Evolutionary conservation across 805 yeast species (phyloP).

Genomic region (Kluyveromyces dobzhanskii): DNA sequence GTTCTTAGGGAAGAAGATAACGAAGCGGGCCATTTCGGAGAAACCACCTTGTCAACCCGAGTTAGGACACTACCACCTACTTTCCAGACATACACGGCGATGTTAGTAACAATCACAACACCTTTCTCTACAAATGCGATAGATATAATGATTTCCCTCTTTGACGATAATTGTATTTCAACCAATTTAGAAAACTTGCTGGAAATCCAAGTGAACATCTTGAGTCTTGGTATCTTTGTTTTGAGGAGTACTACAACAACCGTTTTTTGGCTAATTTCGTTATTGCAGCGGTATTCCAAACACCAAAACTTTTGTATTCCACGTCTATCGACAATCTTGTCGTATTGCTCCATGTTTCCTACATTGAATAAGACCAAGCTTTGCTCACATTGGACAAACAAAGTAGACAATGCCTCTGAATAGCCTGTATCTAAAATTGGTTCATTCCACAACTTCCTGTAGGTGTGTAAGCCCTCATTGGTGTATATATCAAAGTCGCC

Average conservation of each 20-base stretch:
- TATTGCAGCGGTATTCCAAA: slow-evolving; percentile 10
- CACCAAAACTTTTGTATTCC: slow-evolving; percentile 24
- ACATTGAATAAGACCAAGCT: slow-evolving; percentile 21
- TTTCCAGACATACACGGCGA: slow-evolving; percentile 20
- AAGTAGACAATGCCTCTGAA: slow-evolving; percentile 20
- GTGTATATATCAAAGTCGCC: slow-evolving; percentile 26
- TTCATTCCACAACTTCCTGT: slow-evolving; percentile 9
- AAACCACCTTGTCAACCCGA: slow-evolving; percentile 16
- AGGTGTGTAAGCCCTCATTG: slow-evolving; percentile 11
- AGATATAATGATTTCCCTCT: slow-evolving; percentile 16
- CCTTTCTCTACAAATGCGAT: slow-evolving; percentile 12
- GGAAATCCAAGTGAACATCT: slow-evolving; percentile 25
- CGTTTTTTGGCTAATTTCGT: slow-evolving; percentile 8
- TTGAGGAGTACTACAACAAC: slow-evolving; percentile 16
- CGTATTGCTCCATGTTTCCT: slow-evolving; percentile 26
- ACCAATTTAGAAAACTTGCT: slow-evolving; percentile 19
- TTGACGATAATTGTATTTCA: slow-evolving; percentile 16
- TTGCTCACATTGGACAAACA: slow-evolving; percentile 22
- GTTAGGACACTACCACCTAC: slow-evolving; percentile 9
- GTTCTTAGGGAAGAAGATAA: neutral
- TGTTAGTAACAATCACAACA: slow-evolving; percentile 16
- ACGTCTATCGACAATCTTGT: slow-evolving; percentile 24
- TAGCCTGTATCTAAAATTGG: slow-evolving; percentile 1
- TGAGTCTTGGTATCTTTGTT: slow-evolving; percentile 12
- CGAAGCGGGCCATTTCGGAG: slow-evolving; percentile 15